These are phyloP conservation scores for Ophiostoma fasciatum DNA, from an alignment of 2,329 filamentous ascomycete species.

Conservation along the genomic window DNA sequence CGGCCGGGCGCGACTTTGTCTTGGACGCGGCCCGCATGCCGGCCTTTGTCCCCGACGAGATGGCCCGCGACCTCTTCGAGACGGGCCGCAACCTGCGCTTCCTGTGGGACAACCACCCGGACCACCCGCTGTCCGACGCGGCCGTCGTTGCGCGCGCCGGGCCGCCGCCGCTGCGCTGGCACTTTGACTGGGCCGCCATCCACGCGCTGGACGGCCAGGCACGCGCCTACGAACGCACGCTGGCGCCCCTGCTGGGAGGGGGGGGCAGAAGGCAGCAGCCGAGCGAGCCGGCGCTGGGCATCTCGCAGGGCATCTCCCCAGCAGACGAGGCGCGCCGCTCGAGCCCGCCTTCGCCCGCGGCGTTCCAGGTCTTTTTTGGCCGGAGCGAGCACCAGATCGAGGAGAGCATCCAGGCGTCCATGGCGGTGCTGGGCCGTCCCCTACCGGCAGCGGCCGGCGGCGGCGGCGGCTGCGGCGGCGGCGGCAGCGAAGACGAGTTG, in stretches of 20 bases:
- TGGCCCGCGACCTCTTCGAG: constrained; percentile 61
- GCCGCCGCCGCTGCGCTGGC: constrained; percentile 49
- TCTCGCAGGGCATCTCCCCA: no score
- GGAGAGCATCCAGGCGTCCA: constrained; percentile 33
- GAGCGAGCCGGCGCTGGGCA: no score
- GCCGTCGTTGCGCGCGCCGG: constrained; percentile 28
- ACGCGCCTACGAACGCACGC: constrained; percentile 31
- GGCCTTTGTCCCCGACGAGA: constrained; percentile 53
- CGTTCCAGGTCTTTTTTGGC: constrained; percentile 37
- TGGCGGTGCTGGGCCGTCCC: constrained; percentile 20
- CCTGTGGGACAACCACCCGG: constrained; percentile 52
- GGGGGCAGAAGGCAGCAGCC: no score
- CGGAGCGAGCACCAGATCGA: constrained; percentile 31
- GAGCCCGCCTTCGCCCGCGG: no score
- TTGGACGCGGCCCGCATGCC: constrained; percentile 54
- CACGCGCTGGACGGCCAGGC: constrained; percentile 47
- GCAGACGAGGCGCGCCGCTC: no score
- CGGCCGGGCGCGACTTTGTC: constrained; percentile 43
- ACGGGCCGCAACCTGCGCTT: constrained; percentile 63
- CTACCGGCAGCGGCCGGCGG: no score
- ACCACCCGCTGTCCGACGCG: constrained; percentile 50
- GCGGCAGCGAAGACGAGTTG: constrained; percentile 23
- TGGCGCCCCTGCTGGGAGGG: no score
- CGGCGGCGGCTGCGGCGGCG: no score
- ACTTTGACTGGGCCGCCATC: constrained; percentile 58